Base-by-base conservation (phyloP, 1,284 basidiomycete species). In the Ceratobasidium sp. region DNA sequence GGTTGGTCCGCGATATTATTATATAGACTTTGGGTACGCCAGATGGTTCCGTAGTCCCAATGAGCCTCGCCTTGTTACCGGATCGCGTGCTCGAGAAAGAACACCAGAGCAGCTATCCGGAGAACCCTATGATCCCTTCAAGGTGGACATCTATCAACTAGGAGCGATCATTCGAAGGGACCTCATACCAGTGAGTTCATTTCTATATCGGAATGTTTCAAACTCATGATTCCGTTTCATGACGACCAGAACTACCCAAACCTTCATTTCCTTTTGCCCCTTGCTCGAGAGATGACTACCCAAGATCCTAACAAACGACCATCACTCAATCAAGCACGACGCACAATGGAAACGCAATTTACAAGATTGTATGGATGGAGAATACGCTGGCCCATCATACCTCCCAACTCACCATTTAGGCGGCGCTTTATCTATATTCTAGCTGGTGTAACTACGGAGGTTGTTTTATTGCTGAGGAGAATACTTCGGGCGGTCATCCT, bases 221-320 rank as follows among this genome's bases (percentile, higher is more conserved):
- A 17, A n/a, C n/a, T n/a, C n/a, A n/a, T n/a, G n/a, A n/a, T 17
- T 8, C 17, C 17, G 17, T 8, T 40, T 40, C 38, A 8, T 20
- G 15, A 22, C 15, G 12, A 13, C 7, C 20, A 55, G 53, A 32
- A 17, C 10, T 32, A 32, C 32, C 10, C n/a, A 12, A n/a, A 27
- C n/a, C 53, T 55, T n/a, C 27, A 38, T n/a, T 55, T 55, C 35
- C 53, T 55, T 34, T 32, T 55, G 17, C 53, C 53, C n/a, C 53
- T 55, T 32, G 34, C 53, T 34, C 27, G 34, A 20, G n/a, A 20
- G 20, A 55, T 55, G 53, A 55, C 53, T 32, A 20, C 32, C 10
- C 53, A 31, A n/a, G 53, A 55, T n/a, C 53, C 53, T 31, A 22
- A 5, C 34, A 32, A 55, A 32, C 29, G 53, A 20, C 31, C 34